Evolutionary conservation across 2,329 filamentous ascomycete species (phyloP).

Genomic region (Aspergillus pseudonomiae): DNA sequence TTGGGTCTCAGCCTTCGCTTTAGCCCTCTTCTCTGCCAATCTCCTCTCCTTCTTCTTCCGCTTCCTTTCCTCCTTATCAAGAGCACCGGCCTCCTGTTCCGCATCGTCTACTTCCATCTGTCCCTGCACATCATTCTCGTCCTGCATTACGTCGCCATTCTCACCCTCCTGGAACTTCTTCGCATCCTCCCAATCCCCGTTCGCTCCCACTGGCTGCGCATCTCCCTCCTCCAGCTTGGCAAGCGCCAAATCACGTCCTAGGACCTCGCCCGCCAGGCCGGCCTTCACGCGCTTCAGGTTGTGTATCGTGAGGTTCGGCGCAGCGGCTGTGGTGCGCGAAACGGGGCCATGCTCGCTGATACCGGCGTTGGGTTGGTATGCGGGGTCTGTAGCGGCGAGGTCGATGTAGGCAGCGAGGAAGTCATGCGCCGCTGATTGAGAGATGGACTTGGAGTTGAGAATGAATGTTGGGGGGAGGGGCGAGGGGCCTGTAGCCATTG

Average conservation of each 20-base stretch:
- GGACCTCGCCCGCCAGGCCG: conserved; percentile 45
- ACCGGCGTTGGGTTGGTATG: conserved; percentile 47
- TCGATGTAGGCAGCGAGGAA: conserved; percentile 48
- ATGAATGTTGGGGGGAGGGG: conserved; percentile 43
- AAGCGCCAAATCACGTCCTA: conserved; percentile 45
- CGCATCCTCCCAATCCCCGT: conserved; percentile 42
- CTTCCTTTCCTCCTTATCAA: conserved; percentile 58
- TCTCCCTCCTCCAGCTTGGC: conserved; percentile 40
- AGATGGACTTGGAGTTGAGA: conserved; percentile 38
- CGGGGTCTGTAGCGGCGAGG: conserved; percentile 45
- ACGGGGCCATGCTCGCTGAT: conserved; percentile 48
- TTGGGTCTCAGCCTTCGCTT: conserved; percentile 31
- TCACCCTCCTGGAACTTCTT: conserved; percentile 46
- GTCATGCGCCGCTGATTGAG: conserved; percentile 43
- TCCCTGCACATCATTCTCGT: conserved; percentile 40
- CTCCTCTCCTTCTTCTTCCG: conserved; percentile 58
- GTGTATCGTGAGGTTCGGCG: conserved; percentile 48
- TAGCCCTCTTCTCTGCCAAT: conserved; percentile 48
- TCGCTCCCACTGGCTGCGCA: conserved; percentile 26
- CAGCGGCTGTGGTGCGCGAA: conserved; percentile 43
- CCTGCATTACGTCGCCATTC: conserved; percentile 44
- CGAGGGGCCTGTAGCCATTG: conserved; percentile 42
- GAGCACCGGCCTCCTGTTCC: conserved; percentile 41
- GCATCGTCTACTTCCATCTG: conserved; percentile 43
- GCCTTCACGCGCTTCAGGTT: conserved; percentile 50